Percentiles rank a stretch among this genome's conserved stretches.
Evolutionary conservation across 371 early-diverging fungal species (phyloP).

Genomic region (Pancytospora philotis): DNA sequence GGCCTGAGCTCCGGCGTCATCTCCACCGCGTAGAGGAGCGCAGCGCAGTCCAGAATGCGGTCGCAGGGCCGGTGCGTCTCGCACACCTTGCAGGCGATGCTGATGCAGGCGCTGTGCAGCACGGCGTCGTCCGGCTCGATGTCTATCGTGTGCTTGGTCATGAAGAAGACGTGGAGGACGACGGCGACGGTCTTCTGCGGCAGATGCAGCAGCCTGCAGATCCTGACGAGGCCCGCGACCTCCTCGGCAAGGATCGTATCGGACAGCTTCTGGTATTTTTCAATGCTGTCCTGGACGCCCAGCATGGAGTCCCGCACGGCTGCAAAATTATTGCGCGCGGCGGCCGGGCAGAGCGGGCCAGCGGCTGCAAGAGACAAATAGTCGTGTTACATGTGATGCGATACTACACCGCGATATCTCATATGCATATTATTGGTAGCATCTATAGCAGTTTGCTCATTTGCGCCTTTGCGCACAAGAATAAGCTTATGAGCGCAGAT

Average conservation of each 20-base stretch:
- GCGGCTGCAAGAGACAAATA: no score
- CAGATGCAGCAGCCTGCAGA: constrained; percentile 5
- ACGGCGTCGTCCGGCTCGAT: constrained; percentile 30
- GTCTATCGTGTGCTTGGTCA: not conserved
- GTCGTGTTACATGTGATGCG: no score
- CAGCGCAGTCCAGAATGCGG: not conserved
- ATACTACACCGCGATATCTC: no score
- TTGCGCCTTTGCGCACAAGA: no score
- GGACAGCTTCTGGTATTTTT: no score
- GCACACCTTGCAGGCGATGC: constrained; percentile 7
- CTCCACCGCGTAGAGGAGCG: not conserved
- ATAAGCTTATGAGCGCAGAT: no score
- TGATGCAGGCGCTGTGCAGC: constrained; percentile 6
- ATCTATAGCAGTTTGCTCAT: no score
- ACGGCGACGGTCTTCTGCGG: constrained; percentile 16
- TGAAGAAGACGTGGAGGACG: not conserved
- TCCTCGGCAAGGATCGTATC: not conserved
- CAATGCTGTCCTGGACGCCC: no score
- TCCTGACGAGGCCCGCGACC: not conserved
- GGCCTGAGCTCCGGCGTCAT: not conserved
- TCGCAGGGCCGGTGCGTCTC: not conserved
- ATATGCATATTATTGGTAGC: no score
- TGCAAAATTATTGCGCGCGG: no score
- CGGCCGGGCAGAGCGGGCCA: no score
- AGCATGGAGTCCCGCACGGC: no score